Base-by-base conservation (phyloP, 257 asterid genomes). In the Schizonepeta tenuifolia region DNA sequence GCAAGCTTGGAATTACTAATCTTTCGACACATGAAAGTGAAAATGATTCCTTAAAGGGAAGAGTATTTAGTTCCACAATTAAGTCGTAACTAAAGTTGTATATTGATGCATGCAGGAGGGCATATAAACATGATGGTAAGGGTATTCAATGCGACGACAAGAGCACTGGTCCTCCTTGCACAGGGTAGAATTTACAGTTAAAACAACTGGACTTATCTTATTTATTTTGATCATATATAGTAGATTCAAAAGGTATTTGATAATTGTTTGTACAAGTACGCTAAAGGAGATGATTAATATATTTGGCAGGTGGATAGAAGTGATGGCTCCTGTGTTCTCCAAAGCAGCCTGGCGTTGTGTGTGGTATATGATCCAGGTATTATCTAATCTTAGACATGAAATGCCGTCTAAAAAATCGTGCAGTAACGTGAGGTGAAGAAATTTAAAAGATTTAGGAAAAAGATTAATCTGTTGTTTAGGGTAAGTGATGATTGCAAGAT, bases 301-400 rank as follows among this genome's bases (percentile, higher is more conserved):
- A n/a, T 47, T 65, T 64, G 80, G 31, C 72, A 92, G 98, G 75
- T 90, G 93, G 96, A 92, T 92, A 77, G 98, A 92, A 85, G 89
- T 92, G 67, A 92, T 92, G 98, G 96, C 96, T 77, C 98, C 98
- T 9, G 98, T 92, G 54, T 89, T 92, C 80, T 92, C 98, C 0
- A 83, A 59, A 49, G 83, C 89, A 43, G 87, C 98, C 0, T 92
- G 96, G 98, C 88, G 92, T 75, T 90, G 98, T 24, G 96, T 90
- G 28, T 92, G 98, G 98, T 78, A 85, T 74, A 72, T 92, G 92
- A 86, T 90, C 82, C 97, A 92, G 95, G 97, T 91, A 81, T 33
- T 18, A n/a, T 43, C 38, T 38, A 38, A 38, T 38, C 43, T 7
- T 38, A 38, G 10, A 17, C 17, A 47, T n/a, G 54, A 5, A 4